Evolutionary conservation across 352 stramenopile genomes (phyloP), one percentile per base, ranked within the genome.

Genomic region (Pythium brassicae): DNA sequence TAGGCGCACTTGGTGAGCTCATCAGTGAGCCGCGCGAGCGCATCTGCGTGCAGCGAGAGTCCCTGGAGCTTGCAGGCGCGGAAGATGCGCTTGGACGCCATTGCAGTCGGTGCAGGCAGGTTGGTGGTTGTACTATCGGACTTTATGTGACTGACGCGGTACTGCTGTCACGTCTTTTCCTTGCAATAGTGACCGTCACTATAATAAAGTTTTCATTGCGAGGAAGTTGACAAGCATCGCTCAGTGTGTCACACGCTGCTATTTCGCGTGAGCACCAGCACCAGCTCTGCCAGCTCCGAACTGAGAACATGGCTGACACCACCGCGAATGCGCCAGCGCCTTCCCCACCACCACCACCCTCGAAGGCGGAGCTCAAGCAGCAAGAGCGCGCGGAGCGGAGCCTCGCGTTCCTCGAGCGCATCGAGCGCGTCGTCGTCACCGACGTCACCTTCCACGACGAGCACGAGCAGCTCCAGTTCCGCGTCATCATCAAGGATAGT

Each of bases 11-110:
- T 83, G 40, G 49, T 74, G 27, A 94, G 71, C 56, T 94, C 83
- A 9, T 85, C 50, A 0, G 78, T 79, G 46, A 94, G 78, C 6
- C 68, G 69, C 32, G 66, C 65, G 39, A 94, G 60, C 23, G 83
- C 83, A 53, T 92, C 77, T 5, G 78, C 77, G 59, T 90, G 85
- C 25, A 94, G 71, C 15, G 85, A 84, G 23, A 94, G 71, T 3
- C 85, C 85, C 57, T 92, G 83, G 50, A 94, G 70, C 70, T 94
- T 94, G 68, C 83, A 92, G 35, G 75, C 81, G 37, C 85, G 85
- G 52, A 93, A 80, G 61, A 94, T 69, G 63, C 76, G 85, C 69
- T 90, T 92, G 57, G 80, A 82, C 46, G 77, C 73, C 80, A 86
- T 86, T 34, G 4, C 19, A 15, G 4, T 27, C 42, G 6, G 17